Evolutionary conservation across 768 basidiomycete genomes (phyloP), one percentile per base, ranked within the genome.

Genomic region (Russula lepida): DNA sequence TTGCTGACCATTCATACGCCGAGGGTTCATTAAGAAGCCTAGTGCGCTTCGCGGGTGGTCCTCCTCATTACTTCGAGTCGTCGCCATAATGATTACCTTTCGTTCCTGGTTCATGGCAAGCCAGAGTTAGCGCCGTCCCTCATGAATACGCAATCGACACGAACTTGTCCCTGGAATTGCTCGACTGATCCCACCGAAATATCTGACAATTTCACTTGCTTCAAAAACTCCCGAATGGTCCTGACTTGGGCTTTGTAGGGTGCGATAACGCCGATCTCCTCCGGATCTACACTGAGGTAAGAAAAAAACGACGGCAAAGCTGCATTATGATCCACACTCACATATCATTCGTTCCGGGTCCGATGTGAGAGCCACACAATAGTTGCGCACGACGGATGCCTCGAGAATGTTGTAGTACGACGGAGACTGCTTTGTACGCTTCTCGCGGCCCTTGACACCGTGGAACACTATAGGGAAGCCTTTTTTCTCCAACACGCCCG

Each of bases 321-420:
- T 17, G n/a, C 30, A 19, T 43, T 27, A 37, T 25, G 21, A 5
- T 9, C 6, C 25, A 43, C 17, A 67, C 73, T 49, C 58, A 76
- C 77, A 61, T 7, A 76, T 64, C 6, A 68, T 68, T 27, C 71
- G 63, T 23, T 67, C 57, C 3, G 59, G 46, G 41, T 76, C 72
- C 0, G n/a, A 49, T 1, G 65, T 56, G 2, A 78, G 68, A 17
- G 47, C 47, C 23, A 63, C 49, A 25, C 74, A 69, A 62, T 77
- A 77, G 12, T 64, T 61, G 49, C 71, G 71, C 12, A 75, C 76
- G 25, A 70, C 46, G 0, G 70, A 69, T 3, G 72, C 75, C 56
- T 78, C 77, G 19, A 69, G 64, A n/a, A 69, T 62, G 55, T 78
- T 78, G 68, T 74, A 77, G 61, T 72, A 76, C 0, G 77, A 78